Evolutionary conservation across 257 asterid genomes (phyloP), one percentile per base, ranked within the genome.

Genomic region (Solanum megistacrolobum): DNA sequence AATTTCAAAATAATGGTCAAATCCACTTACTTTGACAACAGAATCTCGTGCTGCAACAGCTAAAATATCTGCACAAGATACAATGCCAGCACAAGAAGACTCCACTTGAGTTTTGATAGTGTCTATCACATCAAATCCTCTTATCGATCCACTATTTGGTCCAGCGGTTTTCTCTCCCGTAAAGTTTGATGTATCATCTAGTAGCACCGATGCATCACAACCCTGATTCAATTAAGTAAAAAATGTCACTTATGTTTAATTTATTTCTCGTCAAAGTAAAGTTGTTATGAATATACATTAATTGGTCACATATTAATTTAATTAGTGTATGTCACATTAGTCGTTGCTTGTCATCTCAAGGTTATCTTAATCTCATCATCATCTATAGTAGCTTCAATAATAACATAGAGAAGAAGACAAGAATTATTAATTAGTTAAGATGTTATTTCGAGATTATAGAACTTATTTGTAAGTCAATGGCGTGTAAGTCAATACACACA

Each of bases 91-190:
- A 43, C 99, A 96, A 8, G 85, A 92, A 46, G 88, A 88, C 34
- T 96, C 99, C 6, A 96, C 88, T 86, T 93, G 95, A 36, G 93
- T 92, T 90, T 96, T 96, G 35, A 96, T 95, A 11, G 95, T 92
- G 86, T 96, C 98, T 11, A 95, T 93, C 87, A 96, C 96, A 87
- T 96, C 97, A 71, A 96, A 96, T 5, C 98, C 99, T 88, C 98
- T 90, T 2, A 96, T 71, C 0, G 98, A 95, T 94, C 65, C 91
- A 88, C 46, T 73, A 78, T 95, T 96, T 5, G 98, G 98, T n/a
- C 88, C 94, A 5, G 98, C 99, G 1, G 92, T 93, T 89, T 96
- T 95, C 90, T 96, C 99, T 46, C 99, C 98, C 3, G 66, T 90
- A 13, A 95, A 89, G 60, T 39, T 89, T 12, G 88, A 71, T 27